Conservation (phyloP, 441 rosid genomes). For the Erysimum cheiri region DNA sequence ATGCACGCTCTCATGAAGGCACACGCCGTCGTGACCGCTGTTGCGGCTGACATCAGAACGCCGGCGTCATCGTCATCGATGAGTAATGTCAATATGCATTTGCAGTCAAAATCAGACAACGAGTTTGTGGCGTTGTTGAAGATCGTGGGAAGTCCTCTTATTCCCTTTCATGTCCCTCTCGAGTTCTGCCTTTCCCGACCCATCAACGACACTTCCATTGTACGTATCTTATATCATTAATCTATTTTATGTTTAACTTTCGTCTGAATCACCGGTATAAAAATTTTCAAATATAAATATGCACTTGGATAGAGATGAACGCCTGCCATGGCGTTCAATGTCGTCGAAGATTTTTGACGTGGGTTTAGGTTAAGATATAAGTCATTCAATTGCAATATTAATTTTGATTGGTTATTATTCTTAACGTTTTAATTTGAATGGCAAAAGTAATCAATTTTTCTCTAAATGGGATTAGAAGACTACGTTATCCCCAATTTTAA, state of each 20-base stretch:
- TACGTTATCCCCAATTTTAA: neutral
- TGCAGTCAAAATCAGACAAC: slow-evolving; percentile 71
- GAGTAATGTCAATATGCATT: slow-evolving; percentile 50
- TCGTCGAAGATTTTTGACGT: neutral
- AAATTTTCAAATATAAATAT: neutral
- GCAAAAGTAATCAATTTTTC: neutral
- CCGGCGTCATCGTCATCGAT: slow-evolving; percentile 44
- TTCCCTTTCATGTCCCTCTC: slow-evolving; percentile 74
- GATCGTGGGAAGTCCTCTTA: slow-evolving; percentile 91
- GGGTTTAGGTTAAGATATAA: neutral
- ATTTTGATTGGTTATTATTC: neutral
- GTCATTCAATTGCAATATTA: neutral
- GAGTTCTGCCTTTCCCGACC: slow-evolving; percentile 55
- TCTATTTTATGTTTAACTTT: neutral
- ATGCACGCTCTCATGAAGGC: slow-evolving; percentile 75
- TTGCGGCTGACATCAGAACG: slow-evolving; percentile 34
- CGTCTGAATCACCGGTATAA: neutral
- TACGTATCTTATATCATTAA: slow-evolving; percentile 45
- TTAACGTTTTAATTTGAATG: neutral
- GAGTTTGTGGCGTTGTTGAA: slow-evolving; percentile 93
- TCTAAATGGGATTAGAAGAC: neutral
- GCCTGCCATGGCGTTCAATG: neutral
- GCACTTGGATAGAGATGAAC: neutral
- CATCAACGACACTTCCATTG: slow-evolving; percentile 63
- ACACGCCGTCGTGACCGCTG: slow-evolving; percentile 48